Evolutionary conservation across 2,329 filamentous ascomycete genomes (phyloP).

Genomic region (Diaporthe amygdali): DNA sequence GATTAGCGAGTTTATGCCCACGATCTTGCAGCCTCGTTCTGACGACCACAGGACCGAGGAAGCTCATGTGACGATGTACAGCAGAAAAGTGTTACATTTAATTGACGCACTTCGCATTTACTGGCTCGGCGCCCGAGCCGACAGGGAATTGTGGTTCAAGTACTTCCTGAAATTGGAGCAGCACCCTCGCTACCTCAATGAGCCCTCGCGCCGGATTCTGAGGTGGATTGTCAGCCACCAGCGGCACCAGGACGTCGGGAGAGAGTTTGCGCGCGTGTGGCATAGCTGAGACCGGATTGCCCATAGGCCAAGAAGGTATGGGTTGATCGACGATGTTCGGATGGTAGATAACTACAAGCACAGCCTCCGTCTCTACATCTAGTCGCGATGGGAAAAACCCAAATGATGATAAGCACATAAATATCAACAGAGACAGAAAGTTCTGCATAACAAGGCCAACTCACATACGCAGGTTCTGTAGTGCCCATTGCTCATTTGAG

Average conservation of each 20-base stretch:
- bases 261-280: neutral
- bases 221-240: neutral
- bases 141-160: constrained; percentile 10
- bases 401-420: too few relatives aligned
- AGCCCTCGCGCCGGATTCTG: neutral
- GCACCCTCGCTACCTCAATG: neutral
- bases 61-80: neutral
- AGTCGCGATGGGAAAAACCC: too few relatives aligned
- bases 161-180: neutral
- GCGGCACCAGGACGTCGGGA: neutral
- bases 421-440: too few relatives aligned
- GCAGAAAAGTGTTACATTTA: neutral
- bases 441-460: too few relatives aligned
- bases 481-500: too few relatives aligned
- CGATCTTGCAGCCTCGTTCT: neutral
- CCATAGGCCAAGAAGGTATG: too few relatives aligned
- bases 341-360: too few relatives aligned
- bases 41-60: neutral
- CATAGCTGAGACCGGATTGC: neutral
- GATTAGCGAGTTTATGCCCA: neutral
- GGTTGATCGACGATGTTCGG: too few relatives aligned
- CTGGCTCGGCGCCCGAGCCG: neutral
- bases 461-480: too few relatives aligned
- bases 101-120: neutral
- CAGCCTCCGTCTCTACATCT: too few relatives aligned